A percentile compares a stretch with the other conserved stretches of the same genome.
phyloP scores from a whole-genome alignment of 1,284 basidiomycete genomes.

The Moniliella sp. region DNA sequence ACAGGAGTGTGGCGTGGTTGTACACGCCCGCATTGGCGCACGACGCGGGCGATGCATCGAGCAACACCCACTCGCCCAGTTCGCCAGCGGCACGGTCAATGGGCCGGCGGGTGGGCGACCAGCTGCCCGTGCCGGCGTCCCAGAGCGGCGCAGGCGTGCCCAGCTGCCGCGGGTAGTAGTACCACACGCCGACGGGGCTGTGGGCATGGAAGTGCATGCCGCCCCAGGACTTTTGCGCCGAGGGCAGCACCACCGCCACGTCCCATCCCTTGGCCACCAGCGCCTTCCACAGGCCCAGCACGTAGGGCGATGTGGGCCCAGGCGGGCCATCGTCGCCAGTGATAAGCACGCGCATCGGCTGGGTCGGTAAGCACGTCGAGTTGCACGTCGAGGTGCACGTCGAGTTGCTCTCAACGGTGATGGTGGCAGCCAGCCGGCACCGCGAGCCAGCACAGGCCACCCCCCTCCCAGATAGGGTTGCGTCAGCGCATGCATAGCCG shows the following conservation, averaged over 20 bases:
- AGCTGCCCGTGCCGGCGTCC: no score
- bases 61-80: conserved; percentile 24
- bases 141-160: no score
- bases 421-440: no score
- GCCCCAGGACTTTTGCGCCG: conserved; percentile 13
- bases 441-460: no score
- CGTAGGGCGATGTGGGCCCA: conserved; percentile 17
- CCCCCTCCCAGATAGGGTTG: no score
- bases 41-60: conserved; percentile 28
- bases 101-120: conserved; percentile 18
- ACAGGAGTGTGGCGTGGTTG: conserved; percentile 4
- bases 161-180: conserved; percentile 32
- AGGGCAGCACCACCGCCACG: conserved; percentile 26
- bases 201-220: conserved; percentile 20
- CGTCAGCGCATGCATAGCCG: no score
- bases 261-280: conserved; percentile 17
- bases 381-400: no score
- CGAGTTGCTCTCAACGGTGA: no score
- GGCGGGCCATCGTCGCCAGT: conserved; percentile 32
- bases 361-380: no score
- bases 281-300: conserved; percentile 18
- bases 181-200: conserved; percentile 20
- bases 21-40: conserved; percentile 26
- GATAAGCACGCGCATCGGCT: conserved; percentile 15
- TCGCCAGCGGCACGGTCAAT: conserved; percentile 14